Evolutionary conservation across 768 basidiomycete genomes (phyloP).

Genomic region (Pisolithus marmoratus): DNA sequence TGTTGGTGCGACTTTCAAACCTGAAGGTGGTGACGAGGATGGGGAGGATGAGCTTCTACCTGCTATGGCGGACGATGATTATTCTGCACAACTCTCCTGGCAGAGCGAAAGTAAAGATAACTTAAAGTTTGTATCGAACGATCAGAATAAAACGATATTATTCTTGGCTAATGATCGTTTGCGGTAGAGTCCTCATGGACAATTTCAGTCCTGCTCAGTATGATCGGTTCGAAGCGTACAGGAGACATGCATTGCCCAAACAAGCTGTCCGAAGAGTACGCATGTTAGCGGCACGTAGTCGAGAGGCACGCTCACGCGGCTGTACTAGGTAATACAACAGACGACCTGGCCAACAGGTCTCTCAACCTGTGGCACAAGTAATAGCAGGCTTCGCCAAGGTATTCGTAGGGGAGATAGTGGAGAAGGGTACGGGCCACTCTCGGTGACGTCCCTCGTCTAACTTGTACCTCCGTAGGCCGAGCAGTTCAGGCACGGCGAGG

Average conservation of each 20-base stretch:
- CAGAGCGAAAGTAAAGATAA: constrained; percentile 88
- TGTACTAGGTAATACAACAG: constrained; percentile 72
- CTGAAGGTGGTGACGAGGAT: constrained; percentile 50
- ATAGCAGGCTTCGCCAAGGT: constrained; percentile 89
- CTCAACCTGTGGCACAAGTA: constrained; percentile 81
- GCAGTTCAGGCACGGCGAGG: constrained; percentile 65
- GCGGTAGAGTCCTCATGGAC: constrained; percentile 77
- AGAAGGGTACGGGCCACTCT: constrained; percentile 52
- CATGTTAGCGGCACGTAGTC: not conserved
- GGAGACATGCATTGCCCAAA: constrained; percentile 78
- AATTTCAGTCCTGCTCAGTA: constrained; percentile 81
- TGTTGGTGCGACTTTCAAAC: constrained; percentile 8
- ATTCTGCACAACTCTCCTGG: constrained; percentile 77
- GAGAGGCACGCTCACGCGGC: not conserved
- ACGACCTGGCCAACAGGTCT: constrained; percentile 74
- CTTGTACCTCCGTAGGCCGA: constrained; percentile 46
- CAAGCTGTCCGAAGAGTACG: constrained; percentile 74
- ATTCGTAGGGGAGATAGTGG: constrained; percentile 89
- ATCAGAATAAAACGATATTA: constrained; percentile 3
- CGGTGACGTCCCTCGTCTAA: not conserved
- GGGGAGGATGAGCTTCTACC: constrained; percentile 76
- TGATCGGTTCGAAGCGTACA: constrained; percentile 84
- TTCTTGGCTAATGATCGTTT: not conserved
- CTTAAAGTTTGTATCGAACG: constrained; percentile 49
- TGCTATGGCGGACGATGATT: constrained; percentile 87